Conservation (phyloP, 2,329 filamentous ascomycete species). For the Pseudocercospora macadamiae region DNA sequence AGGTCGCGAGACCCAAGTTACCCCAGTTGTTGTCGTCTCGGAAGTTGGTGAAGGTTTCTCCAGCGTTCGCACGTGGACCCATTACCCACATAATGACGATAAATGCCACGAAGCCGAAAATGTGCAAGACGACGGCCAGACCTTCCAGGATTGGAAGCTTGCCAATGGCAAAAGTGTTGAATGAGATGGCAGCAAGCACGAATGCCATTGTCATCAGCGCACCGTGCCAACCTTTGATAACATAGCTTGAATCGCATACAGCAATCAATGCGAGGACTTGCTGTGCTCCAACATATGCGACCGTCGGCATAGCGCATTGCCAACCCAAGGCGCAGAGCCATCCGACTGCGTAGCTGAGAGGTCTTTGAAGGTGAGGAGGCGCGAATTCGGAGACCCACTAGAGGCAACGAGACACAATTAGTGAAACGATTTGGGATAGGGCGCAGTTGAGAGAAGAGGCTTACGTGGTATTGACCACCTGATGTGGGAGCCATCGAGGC, state of each 20-base stretch:
- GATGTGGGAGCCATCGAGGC: conserved; percentile 59
- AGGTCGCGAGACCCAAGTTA: conserved; percentile 28
- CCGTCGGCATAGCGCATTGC: conserved; percentile 35
- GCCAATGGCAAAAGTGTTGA: conserved; percentile 37
- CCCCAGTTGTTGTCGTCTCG: conserved; percentile 32
- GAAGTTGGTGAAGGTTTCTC: conserved; percentile 32
- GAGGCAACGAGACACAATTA: no score
- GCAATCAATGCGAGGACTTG: conserved; percentile 35
- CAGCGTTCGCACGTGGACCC: conserved; percentile 23
- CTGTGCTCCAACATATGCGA: conserved; percentile 32
- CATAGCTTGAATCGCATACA: conserved; percentile 29
- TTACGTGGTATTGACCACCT: conserved; percentile 33
- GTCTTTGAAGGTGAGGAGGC: conserved; percentile 56
- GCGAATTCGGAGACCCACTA: conserved; percentile 55
- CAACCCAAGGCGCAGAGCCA: conserved; percentile 38
- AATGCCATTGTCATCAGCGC: conserved; percentile 31
- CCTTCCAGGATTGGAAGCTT: conserved; percentile 35
- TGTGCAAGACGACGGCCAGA: conserved; percentile 33
- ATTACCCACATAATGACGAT: conserved; percentile 35
- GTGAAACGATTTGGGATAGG: no score
- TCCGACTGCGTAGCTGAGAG: conserved; percentile 58
- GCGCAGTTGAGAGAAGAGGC: no score
- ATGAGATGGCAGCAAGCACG: conserved; percentile 30
- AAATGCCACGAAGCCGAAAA: conserved; percentile 37
- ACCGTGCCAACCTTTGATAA: conserved; percentile 29